Evolutionary conservation across 164 flowering plant genomes (phyloP), one percentile per base, ranked within the genome.

Genomic region (Vitis cinerea): DNA sequence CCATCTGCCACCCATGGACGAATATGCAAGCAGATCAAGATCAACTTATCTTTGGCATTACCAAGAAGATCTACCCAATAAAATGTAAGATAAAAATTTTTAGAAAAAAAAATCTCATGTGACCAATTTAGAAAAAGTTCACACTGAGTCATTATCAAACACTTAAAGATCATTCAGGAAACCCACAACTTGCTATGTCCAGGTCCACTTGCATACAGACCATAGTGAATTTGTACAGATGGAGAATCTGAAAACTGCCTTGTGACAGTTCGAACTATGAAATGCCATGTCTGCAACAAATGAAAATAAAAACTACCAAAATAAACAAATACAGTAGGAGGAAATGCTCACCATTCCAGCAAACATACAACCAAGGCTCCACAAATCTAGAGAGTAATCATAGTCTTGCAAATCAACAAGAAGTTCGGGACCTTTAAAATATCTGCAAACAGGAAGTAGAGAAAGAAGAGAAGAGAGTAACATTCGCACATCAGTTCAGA

Each of bases 361-460:
- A 82, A 96, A 88, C 98, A 96, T 93, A 81, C 98, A 93, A 66
- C 98, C 99, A 71, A 96, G 97, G 77, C 99, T 96, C 99, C 99
- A 96, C 84, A 93, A 66, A 78, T 96, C 99, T 73, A 96, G 81
- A 13, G 99, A 96, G 74, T 96, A 95, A 77, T 95, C 99, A 76
- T 95, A 94, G 75, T 94, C 99, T 83, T 91, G 99, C 82, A 94
- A 81, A 90, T 93, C 98, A 74, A 94, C 99, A 61, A 94, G 92
- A 62, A 94, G 97, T 74, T 93, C 99, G 17, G 98, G 99, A 61
- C 99, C 99, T 77, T 95, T 95, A 70, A 90, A 95, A 72, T 95
- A 95, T 83, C 99, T 95, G 88, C 71, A 77, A 71, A 63, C 31
- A 58, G 72, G 6, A 64, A 14, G 30, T 31, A 19, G 19, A 78